A percentile compares a stretch with the other conserved stretches of the same genome.
These are phyloP conservation scores for Aspergillus spinulosporus DNA, from an alignment of 2,329 filamentous ascomycete genomes.

Conservation along the genomic window DNA sequence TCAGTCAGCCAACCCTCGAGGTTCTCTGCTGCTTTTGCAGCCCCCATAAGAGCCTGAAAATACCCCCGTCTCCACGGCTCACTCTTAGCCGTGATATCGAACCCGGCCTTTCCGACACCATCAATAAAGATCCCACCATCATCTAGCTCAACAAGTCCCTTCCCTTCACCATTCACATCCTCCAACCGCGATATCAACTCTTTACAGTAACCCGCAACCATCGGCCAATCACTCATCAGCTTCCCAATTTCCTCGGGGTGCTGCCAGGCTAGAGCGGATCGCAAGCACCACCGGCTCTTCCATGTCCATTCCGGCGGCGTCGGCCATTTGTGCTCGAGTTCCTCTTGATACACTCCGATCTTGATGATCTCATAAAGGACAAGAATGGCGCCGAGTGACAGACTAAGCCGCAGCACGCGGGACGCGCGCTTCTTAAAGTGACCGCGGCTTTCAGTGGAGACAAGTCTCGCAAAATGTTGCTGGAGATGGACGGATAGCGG, in stretches of 20 bases:
- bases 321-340: constrained; percentile 72
- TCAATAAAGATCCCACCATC: constrained; percentile 55
- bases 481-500: constrained; percentile 55
- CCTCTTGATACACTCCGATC: constrained; percentile 70
- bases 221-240: constrained; percentile 66
- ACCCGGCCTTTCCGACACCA: constrained; percentile 57
- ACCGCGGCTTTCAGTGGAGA: constrained; percentile 70
- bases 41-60: constrained; percentile 75
- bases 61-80: constrained; percentile 87
- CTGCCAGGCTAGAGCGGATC: constrained; percentile 63
- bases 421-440: constrained; percentile 53
- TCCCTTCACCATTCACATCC: constrained; percentile 66
- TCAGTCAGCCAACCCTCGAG: constrained; percentile 78
- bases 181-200: constrained; percentile 68
- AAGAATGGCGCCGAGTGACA: constrained; percentile 69
- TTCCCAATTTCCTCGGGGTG: constrained; percentile 57
- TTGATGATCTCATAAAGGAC: constrained; percentile 61
- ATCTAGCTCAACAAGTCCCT: constrained; percentile 59
- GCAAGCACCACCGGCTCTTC: constrained; percentile 66
- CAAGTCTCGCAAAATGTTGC: constrained; percentile 63
- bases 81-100: constrained; percentile 72
- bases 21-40: constrained; percentile 74
- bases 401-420: constrained; percentile 67
- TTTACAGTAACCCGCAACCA: constrained; percentile 61
- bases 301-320: constrained; percentile 81